A percentile compares a stretch with the other conserved stretches of the same genome.
These are phyloP conservation scores for Filobasidium wieringae DNA, from an alignment of 768 basidiomycete genomes.

Conservation along the genomic window DNA sequence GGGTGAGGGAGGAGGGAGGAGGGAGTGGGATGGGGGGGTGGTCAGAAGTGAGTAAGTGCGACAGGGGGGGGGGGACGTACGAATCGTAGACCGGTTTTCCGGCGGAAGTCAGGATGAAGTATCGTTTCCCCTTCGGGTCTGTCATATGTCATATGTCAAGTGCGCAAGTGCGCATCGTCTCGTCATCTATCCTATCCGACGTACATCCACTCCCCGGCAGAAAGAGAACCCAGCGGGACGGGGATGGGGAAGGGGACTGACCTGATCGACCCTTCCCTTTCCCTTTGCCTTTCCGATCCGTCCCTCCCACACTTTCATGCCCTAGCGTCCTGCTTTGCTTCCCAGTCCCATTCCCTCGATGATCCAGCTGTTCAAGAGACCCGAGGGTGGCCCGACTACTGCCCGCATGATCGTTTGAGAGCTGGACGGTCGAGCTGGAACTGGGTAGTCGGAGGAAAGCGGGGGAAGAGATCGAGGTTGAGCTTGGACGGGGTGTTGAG, in stretches of 20 bases:
- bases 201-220: not conserved
- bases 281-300: no score
- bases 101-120: slow-evolving; percentile 85
- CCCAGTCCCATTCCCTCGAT: no score
- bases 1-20: no score
- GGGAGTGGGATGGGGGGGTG: no score
- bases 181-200: not conserved
- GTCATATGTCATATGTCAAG: no score
- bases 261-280: not conserved
- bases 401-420: not conserved
- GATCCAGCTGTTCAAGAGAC: not conserved
- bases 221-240: not conserved
- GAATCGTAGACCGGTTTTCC: slow-evolving; percentile 95
- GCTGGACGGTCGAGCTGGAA: not conserved
- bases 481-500: not conserved
- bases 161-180: no score
- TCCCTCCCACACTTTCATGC: not conserved
- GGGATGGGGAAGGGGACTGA: not conserved
- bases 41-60: no score
- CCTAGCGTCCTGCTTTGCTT: not conserved
- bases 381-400: not conserved
- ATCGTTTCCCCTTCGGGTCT: slow-evolving; percentile 47
- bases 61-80: no score
- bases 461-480: not conserved
- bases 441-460: not conserved